These are phyloP conservation scores for Talinum fruticosum DNA, from an alignment of 148 eudicot species.

Conservation along the genomic window DNA sequence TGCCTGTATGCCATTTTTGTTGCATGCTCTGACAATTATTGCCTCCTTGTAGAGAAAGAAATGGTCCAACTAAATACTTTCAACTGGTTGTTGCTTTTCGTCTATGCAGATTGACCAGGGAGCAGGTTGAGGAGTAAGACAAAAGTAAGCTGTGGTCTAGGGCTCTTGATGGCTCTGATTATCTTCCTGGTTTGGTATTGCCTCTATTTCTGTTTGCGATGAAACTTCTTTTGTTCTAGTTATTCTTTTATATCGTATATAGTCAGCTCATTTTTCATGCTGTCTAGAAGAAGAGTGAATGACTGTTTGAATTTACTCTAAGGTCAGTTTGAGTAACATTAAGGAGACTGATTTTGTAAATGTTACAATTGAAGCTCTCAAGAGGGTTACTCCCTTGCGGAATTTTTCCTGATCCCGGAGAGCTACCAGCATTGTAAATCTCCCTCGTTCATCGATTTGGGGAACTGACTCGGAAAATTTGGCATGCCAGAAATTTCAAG, in stretches of 20 bases:
- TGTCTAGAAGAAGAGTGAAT: constrained; percentile 9
- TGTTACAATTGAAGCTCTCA: constrained; percentile 89
- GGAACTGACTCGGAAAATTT: constrained; percentile 88
- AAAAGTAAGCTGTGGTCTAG: constrained; percentile 81
- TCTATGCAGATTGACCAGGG: constrained; percentile 48
- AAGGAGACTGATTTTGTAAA: constrained; percentile 93
- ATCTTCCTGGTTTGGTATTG: constrained; percentile 94
- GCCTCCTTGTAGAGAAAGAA: background rate
- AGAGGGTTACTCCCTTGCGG: constrained; percentile 95
- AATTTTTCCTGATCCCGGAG: constrained; percentile 94
- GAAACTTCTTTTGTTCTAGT: background rate
- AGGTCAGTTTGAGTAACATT: constrained; percentile 94
- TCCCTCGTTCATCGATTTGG: constrained; percentile 94
- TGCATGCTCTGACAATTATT: background rate
- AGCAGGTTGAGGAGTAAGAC: constrained; percentile 73
- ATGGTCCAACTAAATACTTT: background rate
- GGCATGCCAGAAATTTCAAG: constrained; percentile 95
- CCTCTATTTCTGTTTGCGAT: background rate
- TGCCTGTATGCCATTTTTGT: background rate
- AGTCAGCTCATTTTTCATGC: background rate
- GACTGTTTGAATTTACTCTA: constrained; percentile 13
- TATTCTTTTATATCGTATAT: background rate
- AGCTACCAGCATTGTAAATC: constrained; percentile 79
- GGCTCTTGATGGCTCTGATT: constrained; percentile 98
- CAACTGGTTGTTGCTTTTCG: constrained; percentile 3